Evolutionary conservation across 495 filamentous ascomycete species (phyloP).

Genomic region (Talaromyces ruber): DNA sequence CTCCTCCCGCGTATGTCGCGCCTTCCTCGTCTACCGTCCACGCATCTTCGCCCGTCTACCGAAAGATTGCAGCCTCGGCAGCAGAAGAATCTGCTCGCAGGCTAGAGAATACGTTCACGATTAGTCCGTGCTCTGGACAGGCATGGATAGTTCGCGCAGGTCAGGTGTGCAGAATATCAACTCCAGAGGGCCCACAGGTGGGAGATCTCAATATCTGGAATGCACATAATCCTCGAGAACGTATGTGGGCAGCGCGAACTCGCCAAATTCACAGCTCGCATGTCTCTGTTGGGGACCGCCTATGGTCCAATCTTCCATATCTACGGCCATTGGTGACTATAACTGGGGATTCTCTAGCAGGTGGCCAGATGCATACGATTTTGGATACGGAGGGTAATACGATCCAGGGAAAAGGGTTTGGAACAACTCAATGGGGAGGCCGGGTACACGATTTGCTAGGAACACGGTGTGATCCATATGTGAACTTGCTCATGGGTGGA

Average conservation of each 20-base stretch:
- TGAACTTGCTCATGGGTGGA: conserved; percentile 62
- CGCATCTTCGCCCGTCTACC: conserved; percentile 29
- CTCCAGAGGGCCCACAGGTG: conserved; percentile 66
- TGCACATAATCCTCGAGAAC: conserved; percentile 62
- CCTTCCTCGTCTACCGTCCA: conserved; percentile 27
- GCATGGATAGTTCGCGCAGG: conserved; percentile 57
- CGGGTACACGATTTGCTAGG: conserved; percentile 66
- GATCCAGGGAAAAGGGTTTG: conserved; percentile 25
- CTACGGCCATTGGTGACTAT: conserved; percentile 67
- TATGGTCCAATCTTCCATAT: conserved; percentile 72
- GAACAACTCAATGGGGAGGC: conserved; percentile 39
- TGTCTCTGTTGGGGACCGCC: conserved; percentile 56
- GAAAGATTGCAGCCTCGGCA: conserved; percentile 30
- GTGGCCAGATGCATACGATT: conserved; percentile 43
- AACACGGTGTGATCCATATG: conserved; percentile 69
- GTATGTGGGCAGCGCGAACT: conserved; percentile 73
- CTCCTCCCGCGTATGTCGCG: conserved; percentile 34
- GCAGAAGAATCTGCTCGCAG: conserved; percentile 21
- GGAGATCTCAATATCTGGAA: conserved; percentile 82
- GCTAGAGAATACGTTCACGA: conserved; percentile 27
- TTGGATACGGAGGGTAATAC: conserved; percentile 27
- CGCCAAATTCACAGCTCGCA: conserved; percentile 70
- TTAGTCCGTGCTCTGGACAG: conserved; percentile 46
- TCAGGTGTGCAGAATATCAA: conserved; percentile 60
- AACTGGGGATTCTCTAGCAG: conserved; percentile 56